These are phyloP conservation scores for Curvularia sp. DNA, from an alignment of 2,329 filamentous ascomycete genomes.

Conservation along the genomic window DNA sequence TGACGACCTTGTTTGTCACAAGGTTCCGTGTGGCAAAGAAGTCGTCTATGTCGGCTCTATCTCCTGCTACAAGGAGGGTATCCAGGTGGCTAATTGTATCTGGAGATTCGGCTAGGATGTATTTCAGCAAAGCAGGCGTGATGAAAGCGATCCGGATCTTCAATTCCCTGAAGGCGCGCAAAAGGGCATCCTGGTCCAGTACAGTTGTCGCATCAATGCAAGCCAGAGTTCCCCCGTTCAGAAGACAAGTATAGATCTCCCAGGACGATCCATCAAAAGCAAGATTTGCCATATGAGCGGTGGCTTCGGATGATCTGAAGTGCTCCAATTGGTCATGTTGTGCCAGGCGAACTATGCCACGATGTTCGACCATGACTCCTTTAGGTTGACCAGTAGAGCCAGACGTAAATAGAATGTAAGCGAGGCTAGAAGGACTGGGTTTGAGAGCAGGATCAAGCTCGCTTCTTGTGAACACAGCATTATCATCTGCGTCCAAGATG, in stretches of 20 bases:
- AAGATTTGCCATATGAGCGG: slow-evolving; percentile 51
- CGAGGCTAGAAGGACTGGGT: slow-evolving; percentile 49
- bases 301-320: slow-evolving; percentile 24
- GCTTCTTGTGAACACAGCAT: slow-evolving; percentile 23
- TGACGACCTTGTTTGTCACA: slow-evolving; percentile 14
- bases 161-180: too few species aligned
- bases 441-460: slow-evolving; percentile 23
- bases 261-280: slow-evolving; percentile 56
- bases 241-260: slow-evolving; percentile 62
- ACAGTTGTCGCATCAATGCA: slow-evolving; percentile 4
- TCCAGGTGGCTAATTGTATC: neutral
- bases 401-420: slow-evolving; percentile 66
- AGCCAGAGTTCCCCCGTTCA: slow-evolving; percentile 62
- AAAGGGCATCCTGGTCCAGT: slow-evolving; percentile 1
- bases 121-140: slow-evolving; percentile 3
- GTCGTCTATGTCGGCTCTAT: slow-evolving; percentile 13
- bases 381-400: slow-evolving; percentile 56
- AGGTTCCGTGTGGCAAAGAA: slow-evolving; percentile 13
- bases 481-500: slow-evolving; percentile 48
- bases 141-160: slow-evolving; percentile 1
- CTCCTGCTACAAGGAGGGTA: slow-evolving; percentile 4
- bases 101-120: neutral
- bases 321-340: slow-evolving; percentile 28
- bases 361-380: slow-evolving; percentile 68
- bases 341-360: slow-evolving; percentile 53